Percentiles rank a stretch among this genome's conserved stretches.
These are phyloP conservation scores for Lactifluus volemus DNA, from an alignment of 768 basidiomycete genomes.

Conservation along the genomic window DNA sequence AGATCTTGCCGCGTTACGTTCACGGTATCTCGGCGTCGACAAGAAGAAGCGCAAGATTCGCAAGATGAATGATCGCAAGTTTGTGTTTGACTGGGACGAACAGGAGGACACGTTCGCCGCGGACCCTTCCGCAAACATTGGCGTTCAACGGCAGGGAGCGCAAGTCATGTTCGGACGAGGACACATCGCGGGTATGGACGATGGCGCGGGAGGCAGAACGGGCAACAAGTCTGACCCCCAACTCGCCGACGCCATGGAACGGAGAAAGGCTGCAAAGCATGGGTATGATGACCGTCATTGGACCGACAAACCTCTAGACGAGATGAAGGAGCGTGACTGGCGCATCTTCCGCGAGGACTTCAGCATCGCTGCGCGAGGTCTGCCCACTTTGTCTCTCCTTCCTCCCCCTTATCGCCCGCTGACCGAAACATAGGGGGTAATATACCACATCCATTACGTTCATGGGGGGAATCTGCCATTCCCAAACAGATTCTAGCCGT, in stretches of 20 bases:
- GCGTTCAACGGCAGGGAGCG: slow-evolving; percentile 67
- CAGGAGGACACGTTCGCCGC: slow-evolving; percentile 88
- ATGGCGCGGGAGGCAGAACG: slow-evolving; percentile 39
- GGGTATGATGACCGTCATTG: slow-evolving; percentile 94
- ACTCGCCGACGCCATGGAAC: slow-evolving; percentile 75
- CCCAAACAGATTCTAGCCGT: slow-evolving; percentile 70
- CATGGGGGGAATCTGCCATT: slow-evolving; percentile 85
- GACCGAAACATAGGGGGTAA: slow-evolving; percentile 55
- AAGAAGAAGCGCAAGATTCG: slow-evolving; percentile 92
- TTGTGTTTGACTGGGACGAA: slow-evolving; percentile 99
- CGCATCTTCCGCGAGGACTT: slow-evolving; percentile 98
- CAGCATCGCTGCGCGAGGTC: slow-evolving; percentile 87
- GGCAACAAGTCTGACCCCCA: slow-evolving; percentile 34
- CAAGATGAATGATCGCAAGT: slow-evolving; percentile 93
- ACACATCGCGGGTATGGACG: slow-evolving; percentile 80
- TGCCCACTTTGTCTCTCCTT: slow-evolving; percentile 5
- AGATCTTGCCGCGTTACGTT: slow-evolving; percentile 77
- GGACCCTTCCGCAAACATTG: slow-evolving; percentile 65
- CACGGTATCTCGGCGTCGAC: slow-evolving; percentile 90
- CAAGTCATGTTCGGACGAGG: slow-evolving; percentile 87
- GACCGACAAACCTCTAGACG: slow-evolving; percentile 85
- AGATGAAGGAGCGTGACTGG: slow-evolving; percentile 99
- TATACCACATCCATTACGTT: slow-evolving; percentile 89
- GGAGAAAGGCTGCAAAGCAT: slow-evolving; percentile 68
- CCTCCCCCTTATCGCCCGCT: background rate